Conservation (phyloP, 192 early-diverging fungal species). For the Coemansia guatemalensis region DNA sequence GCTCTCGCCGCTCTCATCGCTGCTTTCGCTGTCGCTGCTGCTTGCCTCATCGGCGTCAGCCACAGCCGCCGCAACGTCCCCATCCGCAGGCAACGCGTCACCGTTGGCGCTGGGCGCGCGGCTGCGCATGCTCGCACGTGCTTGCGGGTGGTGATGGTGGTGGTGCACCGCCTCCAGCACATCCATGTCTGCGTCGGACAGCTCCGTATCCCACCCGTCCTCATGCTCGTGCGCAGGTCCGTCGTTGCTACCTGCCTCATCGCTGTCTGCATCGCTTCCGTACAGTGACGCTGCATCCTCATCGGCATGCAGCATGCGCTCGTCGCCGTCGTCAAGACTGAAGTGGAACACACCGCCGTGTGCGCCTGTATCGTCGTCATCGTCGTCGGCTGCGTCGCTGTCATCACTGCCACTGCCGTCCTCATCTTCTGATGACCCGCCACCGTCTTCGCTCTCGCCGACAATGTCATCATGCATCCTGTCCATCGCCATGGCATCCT, state of each 20-base stretch:
- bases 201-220: constrained; percentile 38
- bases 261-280: constrained; percentile 59
- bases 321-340: constrained; percentile 45
- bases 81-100: neutral
- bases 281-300: constrained; percentile 59
- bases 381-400: constrained; percentile 2
- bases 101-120: constrained; percentile 14
- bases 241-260: constrained; percentile 56
- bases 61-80: constrained; percentile 6
- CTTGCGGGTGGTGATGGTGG: constrained; percentile 2
- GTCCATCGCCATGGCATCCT: constrained; percentile 57
- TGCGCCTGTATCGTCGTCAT: neutral
- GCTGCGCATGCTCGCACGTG: constrained; percentile 11
- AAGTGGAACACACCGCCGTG: constrained; percentile 1
- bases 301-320: constrained; percentile 57
- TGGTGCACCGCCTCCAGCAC: constrained; percentile 17
- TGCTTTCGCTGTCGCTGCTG: constrained; percentile 3
- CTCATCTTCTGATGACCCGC: constrained; percentile 33
- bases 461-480: constrained; percentile 32
- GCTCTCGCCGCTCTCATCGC: constrained; percentile 21
- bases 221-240: constrained; percentile 9
- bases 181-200: constrained; percentile 28
- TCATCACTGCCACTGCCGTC: constrained; percentile 43
- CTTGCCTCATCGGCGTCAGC: constrained; percentile 13
- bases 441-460: constrained; percentile 54